Base-by-base conservation (phyloP, 352 stramenopile species). In the Globisporangium emineosum region DNA sequence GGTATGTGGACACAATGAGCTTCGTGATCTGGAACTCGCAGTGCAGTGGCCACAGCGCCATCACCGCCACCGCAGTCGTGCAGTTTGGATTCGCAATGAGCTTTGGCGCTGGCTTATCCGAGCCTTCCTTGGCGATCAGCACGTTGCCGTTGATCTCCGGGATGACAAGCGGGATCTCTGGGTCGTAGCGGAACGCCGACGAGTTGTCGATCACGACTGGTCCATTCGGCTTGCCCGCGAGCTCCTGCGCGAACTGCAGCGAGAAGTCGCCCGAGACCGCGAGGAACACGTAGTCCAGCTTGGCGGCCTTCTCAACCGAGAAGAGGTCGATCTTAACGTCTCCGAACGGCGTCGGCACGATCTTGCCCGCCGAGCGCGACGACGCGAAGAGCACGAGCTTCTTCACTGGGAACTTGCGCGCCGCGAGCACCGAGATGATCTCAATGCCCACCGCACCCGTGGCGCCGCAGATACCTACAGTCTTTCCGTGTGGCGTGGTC, bases 11-110 rank as follows among this genome's bases (percentile, higher is more conserved):
- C 68, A 99, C 94, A 52, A 99, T 69, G 67, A 98, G 83, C 63
- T 96, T 97, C 77, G 98, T 98, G 64, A 99, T 89, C 56, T 87
- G 88, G 77, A 98, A 99, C 54, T 97, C 78, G 62, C 97, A 96
- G 79, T 99, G 94, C 56, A 99, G 76, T 33, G 97, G 97, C 85
- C 88, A 98, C 15, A 99, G 75, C 57, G 96, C 97, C 96, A 99
- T 99, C 47, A 96, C 83, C 35, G 96, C 97, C 66, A 99, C 98
- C 12, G 96, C 96, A 37, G 97, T 99, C 57, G 97, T 99, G 79
- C 97, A 99, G 76, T 99, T 99, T 15, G 97, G 97, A 83, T 99
- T 99, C n/a, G 97, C 96, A 66, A 99, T 98, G 57, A 99, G 71
- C 65, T 97, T 98, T 64, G 88, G 76, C 56, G 68, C 65, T 27